Conservation (phyloP, 192 early-diverging fungal species). For the Globomyces pollinis-pini region DNA sequence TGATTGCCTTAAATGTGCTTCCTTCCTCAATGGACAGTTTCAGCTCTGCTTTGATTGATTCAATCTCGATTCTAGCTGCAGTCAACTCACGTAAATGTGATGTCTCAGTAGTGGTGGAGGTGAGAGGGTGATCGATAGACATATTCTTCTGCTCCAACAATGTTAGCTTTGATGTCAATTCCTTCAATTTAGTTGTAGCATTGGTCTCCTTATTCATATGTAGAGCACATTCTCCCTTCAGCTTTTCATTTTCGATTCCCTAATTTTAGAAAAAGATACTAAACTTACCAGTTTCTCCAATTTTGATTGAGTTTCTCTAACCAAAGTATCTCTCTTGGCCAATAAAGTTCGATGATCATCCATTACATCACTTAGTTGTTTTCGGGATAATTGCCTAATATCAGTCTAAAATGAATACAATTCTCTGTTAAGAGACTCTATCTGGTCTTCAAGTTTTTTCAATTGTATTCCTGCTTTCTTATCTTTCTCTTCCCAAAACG, state of each 20-base stretch:
- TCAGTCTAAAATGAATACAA: too few relatives aligned
- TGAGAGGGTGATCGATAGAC: not conserved
- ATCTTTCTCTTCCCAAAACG: conserved; percentile 46
- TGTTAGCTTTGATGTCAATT: too few relatives aligned
- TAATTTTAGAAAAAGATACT: too few relatives aligned
- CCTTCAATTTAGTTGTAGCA: conserved; percentile 1
- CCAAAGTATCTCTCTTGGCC: conserved; percentile 21
- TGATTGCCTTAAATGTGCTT: conserved; percentile 51
- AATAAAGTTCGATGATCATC: conserved; percentile 14
- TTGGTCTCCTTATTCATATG: conserved; percentile 15
- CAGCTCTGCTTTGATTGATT: conserved; percentile 47
- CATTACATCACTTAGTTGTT: conserved; percentile 25
- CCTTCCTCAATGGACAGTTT: conserved; percentile 37
- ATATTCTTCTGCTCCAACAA: not conserved
- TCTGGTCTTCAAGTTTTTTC: conserved; percentile 29
- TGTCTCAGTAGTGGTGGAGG: too few relatives aligned
- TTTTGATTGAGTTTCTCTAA: conserved; percentile 19
- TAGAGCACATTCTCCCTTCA: conserved; percentile 18
- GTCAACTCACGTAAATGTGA: conserved; percentile 17
- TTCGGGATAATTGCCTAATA: conserved; percentile 30
- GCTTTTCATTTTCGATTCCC: conserved; percentile 13
- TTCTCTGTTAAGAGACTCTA: conserved; percentile 37
- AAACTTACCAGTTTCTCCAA: conserved; percentile 17
- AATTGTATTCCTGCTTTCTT: conserved; percentile 18
- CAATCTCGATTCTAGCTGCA: conserved; percentile 29